Base-by-base conservation (phyloP, 306 rosid genomes). In the Sechiopsis laciniata region DNA sequence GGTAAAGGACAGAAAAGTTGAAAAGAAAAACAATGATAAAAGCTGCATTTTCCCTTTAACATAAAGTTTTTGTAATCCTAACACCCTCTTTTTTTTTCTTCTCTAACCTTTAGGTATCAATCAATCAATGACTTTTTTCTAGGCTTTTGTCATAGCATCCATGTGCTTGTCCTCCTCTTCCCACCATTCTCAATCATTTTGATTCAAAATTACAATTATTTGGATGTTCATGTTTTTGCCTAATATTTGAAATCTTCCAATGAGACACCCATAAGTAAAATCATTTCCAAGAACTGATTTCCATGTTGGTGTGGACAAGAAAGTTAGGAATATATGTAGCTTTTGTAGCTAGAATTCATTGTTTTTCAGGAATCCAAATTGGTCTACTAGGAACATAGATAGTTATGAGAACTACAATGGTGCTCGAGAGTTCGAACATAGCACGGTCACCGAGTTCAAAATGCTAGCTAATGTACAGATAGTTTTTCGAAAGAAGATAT, bases 121-220 rank as follows among this genome's bases (percentile, higher is more conserved):
- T 50, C 72, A 76, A 68, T 74, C 71, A 73, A 37, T 71, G 78
- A 71, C 67, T 71, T 65, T 72, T 32, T 12, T 62, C 57, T 64
- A 61, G 72, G 17, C 72, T 32, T 55, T 52, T 32, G 37, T 32
- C 37, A 37, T 51, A 75, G 77, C 24, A 75, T 48, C 84, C 89
- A 85, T 85, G 89, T 85, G 89, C 89, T 66, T 54, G 37, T 70
- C 67, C 78, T 82, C 81, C 78, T 81, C 81, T 61, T 56, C 70
- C 66, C 59, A 73, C 73, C 65, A 48, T 76, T 73, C 64, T 14
- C 69, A 46, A 20, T 65, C 59, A 55, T 63, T 10, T 64, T 69
- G 54, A 29, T 61, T 42, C 40, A 73, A 63, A n/a, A 35, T 56
- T 37, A 45, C 56, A 29, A 72, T 72, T 53, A 59, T 40, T 73